Evolutionary conservation across 257 asterid genomes (phyloP).

Genomic region (Avicennia marina): DNA sequence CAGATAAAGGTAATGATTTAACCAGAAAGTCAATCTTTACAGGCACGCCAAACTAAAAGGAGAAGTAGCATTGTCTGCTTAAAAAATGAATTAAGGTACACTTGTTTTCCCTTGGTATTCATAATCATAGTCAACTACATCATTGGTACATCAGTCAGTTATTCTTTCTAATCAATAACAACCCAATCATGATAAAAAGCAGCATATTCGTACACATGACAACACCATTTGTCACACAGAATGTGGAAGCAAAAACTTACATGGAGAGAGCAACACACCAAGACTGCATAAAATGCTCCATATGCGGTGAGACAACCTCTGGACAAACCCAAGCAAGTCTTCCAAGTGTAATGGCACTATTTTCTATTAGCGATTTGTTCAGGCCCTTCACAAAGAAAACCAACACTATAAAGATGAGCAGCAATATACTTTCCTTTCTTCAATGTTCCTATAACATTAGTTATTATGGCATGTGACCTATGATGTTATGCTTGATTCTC

Average conservation of each 20-base stretch:
- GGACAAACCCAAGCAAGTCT: constrained; percentile 83
- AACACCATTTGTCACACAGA: too few relatives aligned
- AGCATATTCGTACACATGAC: too few relatives aligned
- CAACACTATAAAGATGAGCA: constrained; percentile 23
- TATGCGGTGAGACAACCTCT: constrained; percentile 72
- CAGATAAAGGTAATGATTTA: too few relatives aligned
- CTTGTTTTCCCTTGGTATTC: too few relatives aligned
- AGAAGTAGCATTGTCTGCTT: too few relatives aligned
- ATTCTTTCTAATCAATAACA: too few relatives aligned
- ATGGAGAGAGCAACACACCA: constrained; percentile 70
- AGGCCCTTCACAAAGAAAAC: constrained; percentile 45
- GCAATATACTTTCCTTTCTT: neutral
- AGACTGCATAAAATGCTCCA: constrained; percentile 79
- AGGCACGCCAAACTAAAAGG: too few relatives aligned
- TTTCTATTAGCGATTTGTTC: constrained; percentile 70
- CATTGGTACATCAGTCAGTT: too few relatives aligned
- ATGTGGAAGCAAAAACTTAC: constrained; percentile 42
- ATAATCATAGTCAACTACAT: too few relatives aligned
- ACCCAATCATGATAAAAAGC: too few relatives aligned
- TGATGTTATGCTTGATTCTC: neutral
- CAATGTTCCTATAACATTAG: constrained; percentile 11
- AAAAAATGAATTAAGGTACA: too few relatives aligned
- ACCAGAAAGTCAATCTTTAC: too few relatives aligned
- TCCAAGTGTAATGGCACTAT: constrained; percentile 81
- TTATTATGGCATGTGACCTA: neutral